These are phyloP conservation scores for Phytopythium cucurbitacearum DNA, from an alignment of 352 stramenopile species.

Conservation along the genomic window DNA sequence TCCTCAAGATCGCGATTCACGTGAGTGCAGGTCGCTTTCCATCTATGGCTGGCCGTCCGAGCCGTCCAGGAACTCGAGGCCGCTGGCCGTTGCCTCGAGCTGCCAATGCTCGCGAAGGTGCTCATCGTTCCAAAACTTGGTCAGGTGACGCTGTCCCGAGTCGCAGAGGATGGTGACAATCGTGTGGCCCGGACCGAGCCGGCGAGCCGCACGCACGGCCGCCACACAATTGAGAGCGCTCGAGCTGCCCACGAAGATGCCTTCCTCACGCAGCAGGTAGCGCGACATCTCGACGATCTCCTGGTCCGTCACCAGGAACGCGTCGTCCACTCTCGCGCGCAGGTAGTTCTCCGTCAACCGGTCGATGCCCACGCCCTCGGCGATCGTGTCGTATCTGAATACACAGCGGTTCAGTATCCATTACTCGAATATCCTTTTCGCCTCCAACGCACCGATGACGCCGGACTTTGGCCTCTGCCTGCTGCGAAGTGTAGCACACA, in stretches of 20 bases:
- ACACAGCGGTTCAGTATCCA: background rate
- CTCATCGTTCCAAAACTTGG: conserved; percentile 85
- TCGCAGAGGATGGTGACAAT: conserved; percentile 88
- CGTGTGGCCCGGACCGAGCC: conserved; percentile 75
- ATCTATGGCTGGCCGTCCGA: conserved; percentile 62
- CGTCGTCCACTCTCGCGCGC: conserved; percentile 86
- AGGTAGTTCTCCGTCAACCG: conserved; percentile 96
- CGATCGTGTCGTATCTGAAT: conserved; percentile 95
- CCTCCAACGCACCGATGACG: conserved; percentile 68
- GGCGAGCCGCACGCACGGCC: conserved; percentile 61
- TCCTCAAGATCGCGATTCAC: no score
- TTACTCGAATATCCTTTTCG: background rate
- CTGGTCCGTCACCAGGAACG: conserved; percentile 90
- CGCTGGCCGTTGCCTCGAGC: conserved; percentile 37
- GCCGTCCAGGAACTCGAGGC: conserved; percentile 72
- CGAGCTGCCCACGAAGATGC: conserved; percentile 93
- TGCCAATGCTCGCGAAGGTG: conserved; percentile 71
- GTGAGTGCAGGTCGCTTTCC: background rate
- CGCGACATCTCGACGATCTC: conserved; percentile 98
- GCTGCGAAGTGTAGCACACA: conserved; percentile 94
- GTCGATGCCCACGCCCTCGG: conserved; percentile 97
- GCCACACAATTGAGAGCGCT: conserved; percentile 85
- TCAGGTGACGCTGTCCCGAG: conserved; percentile 85
- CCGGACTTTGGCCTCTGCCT: conserved; percentile 90
- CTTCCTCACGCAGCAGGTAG: conserved; percentile 94